Evolutionary conservation across 2,329 filamentous ascomycete species (phyloP).

Genomic region (Colletotrichum horii): DNA sequence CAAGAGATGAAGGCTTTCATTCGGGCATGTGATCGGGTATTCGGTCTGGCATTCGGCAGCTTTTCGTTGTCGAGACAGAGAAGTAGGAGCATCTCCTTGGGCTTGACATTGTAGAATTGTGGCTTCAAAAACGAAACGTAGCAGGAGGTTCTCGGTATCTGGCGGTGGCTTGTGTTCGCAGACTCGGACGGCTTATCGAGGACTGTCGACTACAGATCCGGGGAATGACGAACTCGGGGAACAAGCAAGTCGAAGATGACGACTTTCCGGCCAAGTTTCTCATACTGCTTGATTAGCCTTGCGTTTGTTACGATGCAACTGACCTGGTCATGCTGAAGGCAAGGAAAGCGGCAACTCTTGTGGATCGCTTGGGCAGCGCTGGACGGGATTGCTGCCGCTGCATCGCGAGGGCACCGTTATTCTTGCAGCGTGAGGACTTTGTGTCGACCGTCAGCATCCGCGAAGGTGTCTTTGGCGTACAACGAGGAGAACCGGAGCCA

Average conservation of each 20-base stretch:
- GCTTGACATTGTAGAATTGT: neutral
- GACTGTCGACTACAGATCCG: too few species aligned
- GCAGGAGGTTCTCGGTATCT: neutral
- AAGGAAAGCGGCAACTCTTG: too few species aligned
- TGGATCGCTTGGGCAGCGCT: neutral
- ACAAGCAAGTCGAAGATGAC: too few species aligned
- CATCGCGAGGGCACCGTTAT: neutral
- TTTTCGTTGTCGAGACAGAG: neutral
- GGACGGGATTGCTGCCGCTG: neutral
- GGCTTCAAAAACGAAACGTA: neutral
- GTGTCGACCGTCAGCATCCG: neutral
- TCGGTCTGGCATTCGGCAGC: neutral
- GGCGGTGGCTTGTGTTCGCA: neutral
- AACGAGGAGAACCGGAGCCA: too few species aligned
- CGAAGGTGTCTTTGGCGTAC: neutral
- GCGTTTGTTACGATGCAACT: too few species aligned
- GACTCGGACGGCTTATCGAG: neutral
- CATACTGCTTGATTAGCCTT: too few species aligned
- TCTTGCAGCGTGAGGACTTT: neutral
- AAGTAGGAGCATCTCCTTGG: neutral
- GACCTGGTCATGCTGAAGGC: too few species aligned
- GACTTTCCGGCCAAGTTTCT: too few species aligned
- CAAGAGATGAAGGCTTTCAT: neutral
- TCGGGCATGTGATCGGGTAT: too few species aligned
- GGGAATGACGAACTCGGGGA: too few species aligned